Conservation (phyloP, 768 basidiomycete genomes). For the Kwoniella sp. region DNA sequence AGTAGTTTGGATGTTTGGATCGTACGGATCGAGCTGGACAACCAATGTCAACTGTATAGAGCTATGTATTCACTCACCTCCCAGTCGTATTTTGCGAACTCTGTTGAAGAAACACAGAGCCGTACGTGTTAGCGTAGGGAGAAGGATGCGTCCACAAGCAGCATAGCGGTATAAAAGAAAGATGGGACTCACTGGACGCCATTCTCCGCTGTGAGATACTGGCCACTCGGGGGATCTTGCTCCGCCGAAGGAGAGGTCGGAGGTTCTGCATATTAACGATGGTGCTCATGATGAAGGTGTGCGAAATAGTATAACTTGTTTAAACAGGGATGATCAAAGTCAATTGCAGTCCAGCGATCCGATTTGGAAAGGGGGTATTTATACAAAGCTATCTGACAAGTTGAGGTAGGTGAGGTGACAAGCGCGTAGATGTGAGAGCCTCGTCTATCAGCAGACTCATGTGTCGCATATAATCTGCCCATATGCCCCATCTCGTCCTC, state of each 20-base stretch:
- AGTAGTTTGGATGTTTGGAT: too few relatives aligned
- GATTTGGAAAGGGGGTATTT: too few relatives aligned
- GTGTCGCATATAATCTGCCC: too few relatives aligned
- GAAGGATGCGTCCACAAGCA: background rate
- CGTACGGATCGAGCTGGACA: too few relatives aligned
- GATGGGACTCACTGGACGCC: background rate
- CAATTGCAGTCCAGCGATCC: too few relatives aligned
- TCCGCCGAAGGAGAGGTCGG: background rate
- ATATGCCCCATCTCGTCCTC: too few relatives aligned
- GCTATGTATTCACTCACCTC: slow-evolving; percentile 42
- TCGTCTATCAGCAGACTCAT: background rate
- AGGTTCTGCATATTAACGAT: background rate
- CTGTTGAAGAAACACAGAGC: slow-evolving; percentile 18
- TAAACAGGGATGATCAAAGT: too few relatives aligned
- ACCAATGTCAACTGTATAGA: too few relatives aligned
- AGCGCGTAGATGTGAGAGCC: background rate
- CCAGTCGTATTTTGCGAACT: slow-evolving; percentile 57
- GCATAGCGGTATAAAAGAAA: too few relatives aligned
- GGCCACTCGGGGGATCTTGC: background rate
- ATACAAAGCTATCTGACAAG: too few relatives aligned
- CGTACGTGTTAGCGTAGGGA: background rate
- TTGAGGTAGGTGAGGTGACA: background rate
- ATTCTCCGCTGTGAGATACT: background rate
- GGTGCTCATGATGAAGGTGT: background rate
- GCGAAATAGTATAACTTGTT: too few relatives aligned